These are phyloP conservation scores for Escovopsis sp. DNA, from an alignment of 2,329 filamentous ascomycete genomes.

Conservation along the genomic window DNA sequence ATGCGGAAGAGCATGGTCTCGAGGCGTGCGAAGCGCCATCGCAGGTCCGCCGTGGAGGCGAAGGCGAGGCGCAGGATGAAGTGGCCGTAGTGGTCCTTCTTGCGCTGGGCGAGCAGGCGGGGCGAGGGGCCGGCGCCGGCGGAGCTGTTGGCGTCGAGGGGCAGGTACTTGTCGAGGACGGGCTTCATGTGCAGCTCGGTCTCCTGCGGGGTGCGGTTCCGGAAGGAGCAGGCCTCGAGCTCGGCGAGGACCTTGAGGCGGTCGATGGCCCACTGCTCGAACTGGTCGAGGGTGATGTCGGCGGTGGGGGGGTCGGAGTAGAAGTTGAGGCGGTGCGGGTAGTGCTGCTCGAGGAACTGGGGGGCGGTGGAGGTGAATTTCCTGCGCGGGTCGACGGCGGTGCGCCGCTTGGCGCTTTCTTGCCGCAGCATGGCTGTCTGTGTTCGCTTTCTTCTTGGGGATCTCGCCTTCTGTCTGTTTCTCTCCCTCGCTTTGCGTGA, in stretches of 20 bases:
- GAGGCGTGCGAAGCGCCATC: constrained; percentile 69
- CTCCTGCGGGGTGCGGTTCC: constrained; percentile 74
- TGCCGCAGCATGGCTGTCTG: constrained; percentile 30
- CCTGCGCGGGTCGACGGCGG: constrained; percentile 64
- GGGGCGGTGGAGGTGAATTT: constrained; percentile 57
- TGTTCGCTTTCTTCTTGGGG: background rate
- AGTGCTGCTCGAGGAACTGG: constrained; percentile 61
- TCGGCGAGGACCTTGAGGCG: constrained; percentile 55
- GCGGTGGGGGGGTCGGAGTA: constrained; percentile 77
- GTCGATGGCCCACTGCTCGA: constrained; percentile 97
- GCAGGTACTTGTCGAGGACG: constrained; percentile 74
- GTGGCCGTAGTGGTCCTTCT: constrained; percentile 95
- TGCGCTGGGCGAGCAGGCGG: constrained; percentile 55
- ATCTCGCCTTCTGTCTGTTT: background rate
- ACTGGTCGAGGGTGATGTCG: constrained; percentile 91
- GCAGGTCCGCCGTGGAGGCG: constrained; percentile 75
- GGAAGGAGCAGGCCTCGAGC: constrained; percentile 87
- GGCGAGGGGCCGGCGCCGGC: no score
- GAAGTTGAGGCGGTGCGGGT: constrained; percentile 80
- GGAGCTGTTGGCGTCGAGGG: constrained; percentile 62
- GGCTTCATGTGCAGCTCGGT: constrained; percentile 72
- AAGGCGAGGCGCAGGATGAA: constrained; percentile 94
- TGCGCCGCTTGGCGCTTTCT: constrained; percentile 56
- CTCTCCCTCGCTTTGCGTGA: no score
- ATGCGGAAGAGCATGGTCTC: constrained; percentile 84